Percentiles rank a stretch among this genome's conserved stretches.
Conservation (phyloP, 768 basidiomycete species). For the Termitomyces sp. region DNA sequence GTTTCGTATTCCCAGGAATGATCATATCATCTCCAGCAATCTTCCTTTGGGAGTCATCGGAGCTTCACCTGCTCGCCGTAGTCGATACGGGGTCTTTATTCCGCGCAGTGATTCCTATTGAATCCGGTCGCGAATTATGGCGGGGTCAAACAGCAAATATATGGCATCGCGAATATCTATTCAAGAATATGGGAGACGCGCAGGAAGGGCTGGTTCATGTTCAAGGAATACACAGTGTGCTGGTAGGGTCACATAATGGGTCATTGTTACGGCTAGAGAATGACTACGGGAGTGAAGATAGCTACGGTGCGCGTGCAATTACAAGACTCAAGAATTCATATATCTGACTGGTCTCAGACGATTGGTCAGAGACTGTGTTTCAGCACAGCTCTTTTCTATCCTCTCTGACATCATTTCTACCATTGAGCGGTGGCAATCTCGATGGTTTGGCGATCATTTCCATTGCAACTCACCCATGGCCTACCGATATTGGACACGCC, state of each 20-base stretch:
- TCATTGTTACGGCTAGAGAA: slow-evolving; percentile 67
- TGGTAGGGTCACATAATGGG: slow-evolving; percentile 55
- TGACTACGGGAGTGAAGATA: slow-evolving; percentile 46
- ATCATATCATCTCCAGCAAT: slow-evolving; percentile 62
- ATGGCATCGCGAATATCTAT: slow-evolving; percentile 63
- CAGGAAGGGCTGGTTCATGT: slow-evolving; percentile 49
- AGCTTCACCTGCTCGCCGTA: slow-evolving; percentile 67
- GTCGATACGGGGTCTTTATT: slow-evolving; percentile 68
- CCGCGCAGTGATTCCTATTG: slow-evolving; percentile 61
- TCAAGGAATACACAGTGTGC: slow-evolving; percentile 62
- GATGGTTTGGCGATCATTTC: slow-evolving; percentile 61
- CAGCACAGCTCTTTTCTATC: slow-evolving; percentile 65
- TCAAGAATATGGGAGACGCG: slow-evolving; percentile 45
- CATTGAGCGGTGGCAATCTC: slow-evolving; percentile 39
- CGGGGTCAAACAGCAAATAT: slow-evolving; percentile 43
- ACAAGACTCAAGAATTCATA: neutral
- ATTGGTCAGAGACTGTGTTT: slow-evolving; percentile 62
- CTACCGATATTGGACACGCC: slow-evolving; percentile 65
- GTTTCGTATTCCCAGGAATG: slow-evolving; percentile 71
- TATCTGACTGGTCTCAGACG: slow-evolving; percentile 37
- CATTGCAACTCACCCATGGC: slow-evolving; percentile 67
- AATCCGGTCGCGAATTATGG: slow-evolving; percentile 51
- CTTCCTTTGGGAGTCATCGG: slow-evolving; percentile 44
- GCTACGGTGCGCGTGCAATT: slow-evolving; percentile 46
- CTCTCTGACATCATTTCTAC: slow-evolving; percentile 61